Base-by-base conservation (phyloP, 2,329 filamentous ascomycete genomes). In the Beauveria sp. region DNA sequence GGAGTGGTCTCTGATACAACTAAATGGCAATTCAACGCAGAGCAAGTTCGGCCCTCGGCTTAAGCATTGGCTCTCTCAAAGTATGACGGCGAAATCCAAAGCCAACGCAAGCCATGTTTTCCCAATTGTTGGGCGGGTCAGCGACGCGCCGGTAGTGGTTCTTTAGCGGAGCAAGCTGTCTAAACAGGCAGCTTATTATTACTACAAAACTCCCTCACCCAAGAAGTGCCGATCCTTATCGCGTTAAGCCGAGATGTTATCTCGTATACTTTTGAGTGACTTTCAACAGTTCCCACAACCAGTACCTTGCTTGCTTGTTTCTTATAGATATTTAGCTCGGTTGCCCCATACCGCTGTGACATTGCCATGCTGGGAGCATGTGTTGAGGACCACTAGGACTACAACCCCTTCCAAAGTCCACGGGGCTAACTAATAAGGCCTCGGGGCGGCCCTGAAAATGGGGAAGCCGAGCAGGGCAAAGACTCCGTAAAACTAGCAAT, bases 81-180 rank as follows among this genome's bases (percentile, higher is more conserved):
- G n/a, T 24, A 47, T 47, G 41, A 24, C 28, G 9, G n/a, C 47
- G 24, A 52, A 30, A 37, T 28, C 56, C 16, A 48, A 5, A 55
- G 10, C 14, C 53, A 14, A 5, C 18, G 16, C 22, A 22, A 59
- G 14, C 22, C 30, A n/a, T 52, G 47, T 26, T 55, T 50, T 44
- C 51, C 51, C 30, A 55, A 55, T 55, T 61, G 58, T 61, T 61
- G 58, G 44, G 58, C 58, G 58, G 58, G 58, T 62, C 51, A 12
- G 16, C 51, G 22, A 40, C 50, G 30, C 28, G 24, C 43, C 30
- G 26, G 50, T 43, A 60, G 30, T 20, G n/a, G 40, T 52, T 50
- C 22, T 4, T 44, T 14, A 52, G 57, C 57, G 57, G 57, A 60
- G 57, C 40, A 60, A 22, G 6, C 34, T 41, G 22, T 37, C 56